phyloP scores from a whole-genome alignment of 768 basidiomycete genomes.

The Mrakia gelida region DNA sequence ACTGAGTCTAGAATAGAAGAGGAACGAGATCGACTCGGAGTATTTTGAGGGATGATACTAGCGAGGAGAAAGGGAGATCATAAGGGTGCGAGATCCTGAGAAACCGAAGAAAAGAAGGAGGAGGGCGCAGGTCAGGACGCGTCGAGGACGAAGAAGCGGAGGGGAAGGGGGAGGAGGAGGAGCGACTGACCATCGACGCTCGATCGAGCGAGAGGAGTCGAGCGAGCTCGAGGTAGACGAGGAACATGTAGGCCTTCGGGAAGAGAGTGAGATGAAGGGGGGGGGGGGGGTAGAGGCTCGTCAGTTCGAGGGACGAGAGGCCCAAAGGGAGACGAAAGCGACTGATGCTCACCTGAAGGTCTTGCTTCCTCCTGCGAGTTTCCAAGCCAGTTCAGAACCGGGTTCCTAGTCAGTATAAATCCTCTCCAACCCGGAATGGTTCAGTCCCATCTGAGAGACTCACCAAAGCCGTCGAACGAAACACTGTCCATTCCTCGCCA shows the following conservation, averaged over 20 bases:
- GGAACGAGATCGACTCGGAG: too few relatives aligned
- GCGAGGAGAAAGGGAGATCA: too few relatives aligned
- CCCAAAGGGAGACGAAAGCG: too few relatives aligned
- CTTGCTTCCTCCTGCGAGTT: constrained; percentile 51
- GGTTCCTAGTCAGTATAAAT: too few relatives aligned
- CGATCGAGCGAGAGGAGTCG: constrained; percentile 27
- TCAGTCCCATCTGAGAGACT: too few relatives aligned
- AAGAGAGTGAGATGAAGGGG: too few relatives aligned
- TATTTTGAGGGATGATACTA: too few relatives aligned
- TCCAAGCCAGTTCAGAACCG: too few relatives aligned
- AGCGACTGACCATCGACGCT: neutral
- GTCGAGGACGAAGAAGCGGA: neutral
- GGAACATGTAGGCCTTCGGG: constrained; percentile 41
- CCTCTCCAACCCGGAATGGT: too few relatives aligned
- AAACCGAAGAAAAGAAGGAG: neutral
- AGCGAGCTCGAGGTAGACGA: constrained; percentile 44
- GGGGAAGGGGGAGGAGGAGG: neutral
- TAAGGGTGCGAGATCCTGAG: neutral
- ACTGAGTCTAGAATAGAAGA: too few relatives aligned
- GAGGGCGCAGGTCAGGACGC: neutral
- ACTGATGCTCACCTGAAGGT: constrained; percentile 42
- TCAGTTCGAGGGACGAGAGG: too few relatives aligned
- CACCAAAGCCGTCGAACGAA: constrained; percentile 57
- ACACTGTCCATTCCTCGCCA: constrained; percentile 55
- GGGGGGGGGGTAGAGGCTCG: too few relatives aligned